Evolutionary conservation across 164 flowering plant genomes (phyloP).

Genomic region (Annona squamosa): DNA sequence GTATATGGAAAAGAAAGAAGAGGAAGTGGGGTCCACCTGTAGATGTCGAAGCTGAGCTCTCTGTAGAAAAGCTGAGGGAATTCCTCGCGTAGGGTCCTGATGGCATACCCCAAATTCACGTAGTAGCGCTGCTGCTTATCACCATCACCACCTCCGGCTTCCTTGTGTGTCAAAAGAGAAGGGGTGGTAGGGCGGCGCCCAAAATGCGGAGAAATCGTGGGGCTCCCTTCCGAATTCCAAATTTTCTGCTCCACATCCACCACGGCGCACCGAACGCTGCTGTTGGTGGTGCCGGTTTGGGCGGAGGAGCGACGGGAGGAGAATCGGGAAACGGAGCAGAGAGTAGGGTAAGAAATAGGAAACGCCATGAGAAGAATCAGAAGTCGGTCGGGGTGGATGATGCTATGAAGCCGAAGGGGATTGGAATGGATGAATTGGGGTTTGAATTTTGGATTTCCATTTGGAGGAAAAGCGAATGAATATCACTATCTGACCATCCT

Average conservation of each 20-base stretch:
- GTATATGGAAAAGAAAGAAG: background rate
- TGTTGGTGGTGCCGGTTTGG: conserved; percentile 13
- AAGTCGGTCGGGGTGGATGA: too few relatives aligned
- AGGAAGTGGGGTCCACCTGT: conserved; percentile 35
- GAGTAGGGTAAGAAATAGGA: conserved; percentile 19
- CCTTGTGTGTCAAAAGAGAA: conserved; percentile 9
- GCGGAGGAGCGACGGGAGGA: background rate
- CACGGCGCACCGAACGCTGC: conserved; percentile 17
- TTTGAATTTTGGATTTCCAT: background rate
- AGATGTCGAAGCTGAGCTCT: conserved; percentile 61
- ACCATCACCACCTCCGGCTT: conserved; percentile 33
- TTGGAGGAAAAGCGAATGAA: background rate
- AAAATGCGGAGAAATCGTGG: conserved; percentile 31
- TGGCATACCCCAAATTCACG: conserved; percentile 71
- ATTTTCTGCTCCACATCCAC: conserved; percentile 27
- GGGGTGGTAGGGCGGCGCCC: conserved; percentile 31
- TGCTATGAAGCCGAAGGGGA: too few relatives aligned
- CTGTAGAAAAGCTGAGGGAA: conserved; percentile 57
- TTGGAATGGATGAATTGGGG: too few relatives aligned
- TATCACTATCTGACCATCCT: background rate
- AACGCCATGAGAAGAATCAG: conserved; percentile 23
- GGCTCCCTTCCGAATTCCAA: conserved; percentile 19
- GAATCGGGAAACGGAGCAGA: conserved; percentile 11
- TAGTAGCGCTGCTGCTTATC: conserved; percentile 63
- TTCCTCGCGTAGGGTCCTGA: conserved; percentile 71